Evolutionary conservation across 2,329 filamentous ascomycete genomes (phyloP).

Genomic region (Trichophyton verrucosum): DNA sequence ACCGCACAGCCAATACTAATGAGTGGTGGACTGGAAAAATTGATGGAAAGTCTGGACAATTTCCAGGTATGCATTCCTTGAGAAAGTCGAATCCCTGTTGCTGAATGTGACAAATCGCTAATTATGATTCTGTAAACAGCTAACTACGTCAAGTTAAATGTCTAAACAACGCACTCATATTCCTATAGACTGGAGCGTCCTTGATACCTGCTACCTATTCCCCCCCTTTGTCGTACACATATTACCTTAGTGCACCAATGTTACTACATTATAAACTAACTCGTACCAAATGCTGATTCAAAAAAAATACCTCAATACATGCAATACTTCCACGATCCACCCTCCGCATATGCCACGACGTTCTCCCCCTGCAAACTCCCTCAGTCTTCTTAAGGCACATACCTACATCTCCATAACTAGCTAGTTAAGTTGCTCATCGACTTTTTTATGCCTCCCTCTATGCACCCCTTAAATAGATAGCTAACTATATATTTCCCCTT

Average conservation of each 20-base stretch:
- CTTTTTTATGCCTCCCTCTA: too few species aligned
- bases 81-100: background rate
- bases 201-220: background rate
- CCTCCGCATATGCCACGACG: too few species aligned
- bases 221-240: background rate
- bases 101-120: conserved; percentile 5
- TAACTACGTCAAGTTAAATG: conserved; percentile 28
- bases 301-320: too few species aligned
- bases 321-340: too few species aligned
- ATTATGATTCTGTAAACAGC: conserved; percentile 17
- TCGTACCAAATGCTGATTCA: too few species aligned
- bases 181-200: background rate
- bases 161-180: background rate
- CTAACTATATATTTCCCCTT: background rate
- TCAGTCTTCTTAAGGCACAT: background rate
- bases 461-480: too few species aligned
- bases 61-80: conserved; percentile 59
- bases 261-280: too few species aligned
- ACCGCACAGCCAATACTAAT: conserved; percentile 75
- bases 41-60: conserved; percentile 72
- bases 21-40: conserved; percentile 93
- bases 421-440: background rate
- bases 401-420: background rate
- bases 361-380: too few species aligned
- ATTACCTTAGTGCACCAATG: background rate